Evolutionary conservation across 2,329 filamentous ascomycete species (phyloP), one percentile per base, ranked within the genome.

Genomic region (Colletotrichum sp.): DNA sequence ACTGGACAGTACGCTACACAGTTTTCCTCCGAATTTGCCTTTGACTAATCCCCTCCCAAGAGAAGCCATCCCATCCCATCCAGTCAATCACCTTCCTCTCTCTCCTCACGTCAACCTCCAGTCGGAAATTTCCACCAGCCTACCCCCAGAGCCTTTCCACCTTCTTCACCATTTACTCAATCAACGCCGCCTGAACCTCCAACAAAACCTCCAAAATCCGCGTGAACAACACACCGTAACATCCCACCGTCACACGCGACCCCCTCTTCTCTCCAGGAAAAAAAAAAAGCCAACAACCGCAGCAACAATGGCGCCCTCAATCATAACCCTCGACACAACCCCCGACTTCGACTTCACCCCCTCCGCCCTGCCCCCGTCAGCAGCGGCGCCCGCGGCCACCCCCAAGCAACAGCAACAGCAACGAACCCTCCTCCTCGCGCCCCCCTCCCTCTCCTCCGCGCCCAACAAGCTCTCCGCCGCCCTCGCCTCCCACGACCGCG

Each of bases 391-490:
- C 55, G 55, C 75, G 78, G 77, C 78, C 81, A 76, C 81, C 71
- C 78, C 77, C 36, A 76, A 80, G 71, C 79, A 80, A 78, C 79
- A 80, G 71, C 79, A 80, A 78, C 79, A 82, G 70, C 81, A 83
- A 78, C 92, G 93, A 84, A 96, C 93, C 36, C 93, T 98, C 77
- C 92, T 98, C 55, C 93, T 99, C 77, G 96, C 96, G 36, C 96
- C 97, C 69, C 96, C 97, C 15, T 98, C 96, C 28, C 91, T 99
- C 80, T 94, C 97, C 79, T 92, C 95, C 71, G 94, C 98, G 85
- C 95, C 96, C 79, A 93, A 95, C 79, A 92, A 92, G 80, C 90
- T 99, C 78, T 91, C 92, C 78, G 87, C 88, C 79, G 89, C 97
- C 77, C 91, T 98, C 81, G 89, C 92, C 75, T 88, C 92, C 73